Evolutionary conservation across 2,329 filamentous ascomycete species (phyloP).

Genomic region (Neophaeococcomyces aloes): DNA sequence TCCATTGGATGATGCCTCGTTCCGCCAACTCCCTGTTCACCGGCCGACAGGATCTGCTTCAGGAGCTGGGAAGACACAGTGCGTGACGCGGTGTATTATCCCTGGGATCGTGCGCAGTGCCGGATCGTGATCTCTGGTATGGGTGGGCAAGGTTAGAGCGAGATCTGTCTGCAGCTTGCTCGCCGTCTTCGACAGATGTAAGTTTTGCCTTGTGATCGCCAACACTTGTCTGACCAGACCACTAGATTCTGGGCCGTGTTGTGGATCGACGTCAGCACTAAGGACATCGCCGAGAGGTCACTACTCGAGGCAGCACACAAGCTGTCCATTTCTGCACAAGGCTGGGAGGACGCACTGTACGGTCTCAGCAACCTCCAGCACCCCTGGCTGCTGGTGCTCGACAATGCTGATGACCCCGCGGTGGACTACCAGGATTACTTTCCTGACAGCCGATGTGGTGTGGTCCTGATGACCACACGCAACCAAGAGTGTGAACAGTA

Average conservation of each 20-base stretch:
- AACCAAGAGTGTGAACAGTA: slow-evolving; percentile 13
- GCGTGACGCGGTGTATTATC: slow-evolving; percentile 7
- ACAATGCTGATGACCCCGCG: slow-evolving; percentile 15
- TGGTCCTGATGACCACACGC: slow-evolving; percentile 15
- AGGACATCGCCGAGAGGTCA: slow-evolving; percentile 16
- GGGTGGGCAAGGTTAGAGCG: slow-evolving; percentile 26
- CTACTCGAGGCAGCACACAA: slow-evolving; percentile 21
- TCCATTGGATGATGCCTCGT: slow-evolving; percentile 20
- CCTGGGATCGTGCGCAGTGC: slow-evolving; percentile 11
- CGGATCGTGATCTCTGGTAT: slow-evolving; percentile 25
- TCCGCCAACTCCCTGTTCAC: slow-evolving; percentile 20
- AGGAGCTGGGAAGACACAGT: slow-evolving; percentile 11
- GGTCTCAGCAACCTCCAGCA: slow-evolving; percentile 10
- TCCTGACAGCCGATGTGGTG: slow-evolving; percentile 8
- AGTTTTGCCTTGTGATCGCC: not conserved
- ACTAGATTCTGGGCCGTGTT: slow-evolving; percentile 26
- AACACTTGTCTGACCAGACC: slow-evolving; percentile 9
- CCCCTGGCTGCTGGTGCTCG: slow-evolving; percentile 15
- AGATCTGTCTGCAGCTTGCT: slow-evolving; percentile 24
- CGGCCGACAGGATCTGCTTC: slow-evolving; percentile 18
- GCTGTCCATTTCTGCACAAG: slow-evolving; percentile 15
- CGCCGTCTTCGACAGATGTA: slow-evolving; percentile 20
- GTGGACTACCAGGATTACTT: slow-evolving; percentile 14
- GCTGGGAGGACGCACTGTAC: slow-evolving; percentile 13
- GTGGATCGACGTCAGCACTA: slow-evolving; percentile 23